Evolutionary conservation across 1,284 basidiomycete species (phyloP).

Genomic region (Ganoderma boninense): DNA sequence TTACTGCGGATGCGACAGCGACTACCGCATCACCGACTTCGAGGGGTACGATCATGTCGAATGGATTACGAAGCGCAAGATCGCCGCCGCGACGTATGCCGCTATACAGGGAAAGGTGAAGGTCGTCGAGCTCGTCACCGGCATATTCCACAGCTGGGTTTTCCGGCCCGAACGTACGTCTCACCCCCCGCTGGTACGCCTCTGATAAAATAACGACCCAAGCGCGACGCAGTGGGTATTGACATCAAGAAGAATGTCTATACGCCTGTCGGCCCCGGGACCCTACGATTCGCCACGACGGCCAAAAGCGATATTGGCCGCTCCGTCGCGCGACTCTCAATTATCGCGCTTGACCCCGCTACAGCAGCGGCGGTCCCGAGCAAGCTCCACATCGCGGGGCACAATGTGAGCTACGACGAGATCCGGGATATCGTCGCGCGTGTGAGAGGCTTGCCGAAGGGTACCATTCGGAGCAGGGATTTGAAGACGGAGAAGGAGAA

Average conservation of each 20-base stretch:
- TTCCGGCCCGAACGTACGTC: slow-evolving; percentile 25
- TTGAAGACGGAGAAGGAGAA: slow-evolving; percentile 24
- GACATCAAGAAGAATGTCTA: slow-evolving; percentile 32
- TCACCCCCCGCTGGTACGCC: too few relatives aligned
- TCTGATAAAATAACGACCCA: too few relatives aligned
- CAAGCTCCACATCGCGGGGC: slow-evolving; percentile 34
- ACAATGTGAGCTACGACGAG: slow-evolving; percentile 28
- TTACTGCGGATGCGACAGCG: slow-evolving; percentile 23
- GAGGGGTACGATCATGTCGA: slow-evolving; percentile 32
- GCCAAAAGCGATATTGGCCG: slow-evolving; percentile 38
- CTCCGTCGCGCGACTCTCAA: slow-evolving; percentile 35
- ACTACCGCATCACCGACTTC: slow-evolving; percentile 39
- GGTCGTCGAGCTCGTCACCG: slow-evolving; percentile 36
- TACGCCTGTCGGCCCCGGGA: slow-evolving; percentile 31
- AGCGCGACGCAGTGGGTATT: slow-evolving; percentile 29
- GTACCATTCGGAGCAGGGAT: slow-evolving; percentile 26
- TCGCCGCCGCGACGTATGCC: slow-evolving; percentile 26
- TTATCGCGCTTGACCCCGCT: slow-evolving; percentile 33
- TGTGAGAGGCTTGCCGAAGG: slow-evolving; percentile 24
- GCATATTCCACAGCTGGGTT: slow-evolving; percentile 35
- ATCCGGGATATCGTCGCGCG: slow-evolving; percentile 29
- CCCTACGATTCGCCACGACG: slow-evolving; percentile 31
- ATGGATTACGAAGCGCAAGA: slow-evolving; percentile 36
- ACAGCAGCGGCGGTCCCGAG: slow-evolving; percentile 34
- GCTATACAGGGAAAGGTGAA: slow-evolving; percentile 29